phyloP scores from a whole-genome alignment of 2,329 filamentous ascomycete species.

The Trichoderma gracile region DNA sequence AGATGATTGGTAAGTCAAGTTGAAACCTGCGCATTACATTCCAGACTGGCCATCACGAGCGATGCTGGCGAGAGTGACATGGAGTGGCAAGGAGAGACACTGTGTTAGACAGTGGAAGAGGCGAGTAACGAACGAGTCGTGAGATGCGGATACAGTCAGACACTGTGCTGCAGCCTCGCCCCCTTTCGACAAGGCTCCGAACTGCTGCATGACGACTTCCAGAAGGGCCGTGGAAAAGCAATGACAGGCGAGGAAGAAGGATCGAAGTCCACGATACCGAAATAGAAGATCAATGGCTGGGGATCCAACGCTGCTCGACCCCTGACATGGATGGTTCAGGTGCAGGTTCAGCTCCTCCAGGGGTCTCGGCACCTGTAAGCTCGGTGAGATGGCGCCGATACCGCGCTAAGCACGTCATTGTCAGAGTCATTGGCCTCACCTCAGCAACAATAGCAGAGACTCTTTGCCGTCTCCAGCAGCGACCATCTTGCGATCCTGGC shows the following conservation, averaged over 20 bases:
- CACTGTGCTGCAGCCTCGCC: too few relatives aligned
- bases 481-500: slow-evolving; percentile 1
- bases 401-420: slow-evolving; percentile 27
- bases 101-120: too few relatives aligned
- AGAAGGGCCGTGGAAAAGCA: too few relatives aligned
- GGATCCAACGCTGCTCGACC: not conserved
- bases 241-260: too few relatives aligned
- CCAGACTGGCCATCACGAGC: not conserved
- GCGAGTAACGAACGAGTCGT: too few relatives aligned
- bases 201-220: too few relatives aligned
- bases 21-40: not conserved
- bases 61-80: too few relatives aligned
- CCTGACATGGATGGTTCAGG: not conserved
- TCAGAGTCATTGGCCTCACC: slow-evolving; percentile 22
- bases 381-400: slow-evolving; percentile 18
- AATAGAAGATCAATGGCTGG: not conserved
- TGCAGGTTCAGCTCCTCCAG: not conserved
- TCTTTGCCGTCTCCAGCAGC: slow-evolving; percentile 1
- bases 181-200: too few relatives aligned
- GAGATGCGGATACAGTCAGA: too few relatives aligned
- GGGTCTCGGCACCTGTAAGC: not conserved
- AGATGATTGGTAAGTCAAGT: slow-evolving; percentile 1
- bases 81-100: too few relatives aligned
- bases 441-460: slow-evolving; percentile 13
- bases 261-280: not conserved